These are phyloP conservation scores for Dactylellina sp. DNA, from an alignment of 2,329 filamentous ascomycete species.

Conservation along the genomic window DNA sequence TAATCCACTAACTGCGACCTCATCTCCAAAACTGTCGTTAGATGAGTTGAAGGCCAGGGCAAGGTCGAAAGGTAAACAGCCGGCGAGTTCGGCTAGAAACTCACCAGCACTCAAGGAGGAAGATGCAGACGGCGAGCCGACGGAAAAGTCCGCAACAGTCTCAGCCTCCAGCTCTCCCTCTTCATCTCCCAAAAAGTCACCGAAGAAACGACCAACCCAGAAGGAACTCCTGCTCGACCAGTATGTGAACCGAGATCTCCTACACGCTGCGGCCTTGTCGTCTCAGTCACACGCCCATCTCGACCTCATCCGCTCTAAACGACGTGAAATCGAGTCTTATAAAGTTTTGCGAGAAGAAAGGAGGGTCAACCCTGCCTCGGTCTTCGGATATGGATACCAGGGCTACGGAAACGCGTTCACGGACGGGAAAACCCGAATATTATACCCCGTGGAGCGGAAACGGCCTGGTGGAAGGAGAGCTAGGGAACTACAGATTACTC, in stretches of 20 bases:
- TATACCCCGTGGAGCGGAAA: conserved; percentile 83
- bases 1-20: conserved; percentile 38
- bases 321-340: conserved; percentile 78
- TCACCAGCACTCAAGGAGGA: conserved; percentile 44
- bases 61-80: conserved; percentile 47
- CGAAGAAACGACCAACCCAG: conserved; percentile 58
- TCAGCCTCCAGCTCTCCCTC: conserved; percentile 26
- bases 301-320: conserved; percentile 67
- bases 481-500: conserved; percentile 76
- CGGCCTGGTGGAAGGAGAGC: conserved; percentile 82
- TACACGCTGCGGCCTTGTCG: conserved; percentile 70
- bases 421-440: conserved; percentile 75
- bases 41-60: conserved; percentile 47
- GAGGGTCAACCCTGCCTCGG: conserved; percentile 69
- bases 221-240: conserved; percentile 67
- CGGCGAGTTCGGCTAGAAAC: conserved; percentile 32
- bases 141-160: conserved; percentile 20
- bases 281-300: conserved; percentile 65
- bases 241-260: conserved; percentile 74
- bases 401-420: conserved; percentile 91
- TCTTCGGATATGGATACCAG: conserved; percentile 80
- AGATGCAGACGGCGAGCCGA: conserved; percentile 29
- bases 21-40: conserved; percentile 48
- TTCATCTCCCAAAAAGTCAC: conserved; percentile 28
- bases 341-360: conserved; percentile 72